These are phyloP conservation scores for Oropetium thomaeum DNA, from an alignment of 176 grass and related monocot genomes.

Conservation along the genomic window DNA sequence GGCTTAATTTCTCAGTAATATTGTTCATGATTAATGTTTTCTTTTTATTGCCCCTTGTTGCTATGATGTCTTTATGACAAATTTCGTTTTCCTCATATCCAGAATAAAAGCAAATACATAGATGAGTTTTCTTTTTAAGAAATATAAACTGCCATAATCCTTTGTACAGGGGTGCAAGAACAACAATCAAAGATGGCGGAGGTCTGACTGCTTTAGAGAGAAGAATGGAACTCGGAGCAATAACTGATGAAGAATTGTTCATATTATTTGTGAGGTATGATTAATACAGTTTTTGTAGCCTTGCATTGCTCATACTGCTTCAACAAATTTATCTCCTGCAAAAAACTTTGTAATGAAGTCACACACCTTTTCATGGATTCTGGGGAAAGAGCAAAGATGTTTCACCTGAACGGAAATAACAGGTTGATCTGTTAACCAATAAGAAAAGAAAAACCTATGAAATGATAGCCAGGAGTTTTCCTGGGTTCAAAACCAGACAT, in stretches of 20 bases:
- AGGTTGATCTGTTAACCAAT: neutral
- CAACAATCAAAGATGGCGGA: slow-evolving; percentile 79
- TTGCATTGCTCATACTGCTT: slow-evolving; percentile 12
- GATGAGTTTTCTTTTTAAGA: neutral
- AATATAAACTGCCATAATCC: neutral
- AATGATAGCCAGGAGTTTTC: neutral
- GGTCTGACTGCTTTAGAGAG: slow-evolving; percentile 89
- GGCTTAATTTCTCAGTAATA: slow-evolving; percentile 2
- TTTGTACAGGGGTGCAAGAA: slow-evolving; percentile 68
- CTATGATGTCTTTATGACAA: neutral
- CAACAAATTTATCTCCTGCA: neutral
- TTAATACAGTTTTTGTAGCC: neutral
- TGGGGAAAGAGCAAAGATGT: neutral
- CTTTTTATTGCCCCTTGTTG: neutral
- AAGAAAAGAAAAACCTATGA: neutral
- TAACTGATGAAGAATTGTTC: slow-evolving; percentile 91
- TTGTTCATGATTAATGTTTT: neutral
- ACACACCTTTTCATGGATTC: neutral
- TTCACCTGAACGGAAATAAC: neutral
- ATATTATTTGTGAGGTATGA: slow-evolving; percentile 79
- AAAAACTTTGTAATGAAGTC: neutral
- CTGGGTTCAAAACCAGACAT: neutral
- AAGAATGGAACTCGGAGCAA: slow-evolving; percentile 97
- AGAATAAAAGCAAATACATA: neutral
- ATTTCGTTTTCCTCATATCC: neutral